phyloP scores from a whole-genome alignment of 441 rosid genomes.

The Gossypium lobatum region DNA sequence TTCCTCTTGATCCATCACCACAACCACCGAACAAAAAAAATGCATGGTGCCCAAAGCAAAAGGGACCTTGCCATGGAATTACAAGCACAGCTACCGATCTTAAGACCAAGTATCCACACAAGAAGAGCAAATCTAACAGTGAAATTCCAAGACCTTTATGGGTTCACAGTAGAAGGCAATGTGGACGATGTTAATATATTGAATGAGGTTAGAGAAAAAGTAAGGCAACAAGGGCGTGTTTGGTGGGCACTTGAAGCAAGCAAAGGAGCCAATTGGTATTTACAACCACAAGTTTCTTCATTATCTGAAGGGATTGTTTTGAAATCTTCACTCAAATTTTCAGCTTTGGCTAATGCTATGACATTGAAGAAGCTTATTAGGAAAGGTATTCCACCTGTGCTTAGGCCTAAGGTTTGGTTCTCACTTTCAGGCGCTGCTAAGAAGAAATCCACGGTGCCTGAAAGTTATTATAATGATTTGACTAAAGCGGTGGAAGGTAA shows the following conservation, averaged over 20 bases:
- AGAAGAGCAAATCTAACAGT: constrained; percentile 77
- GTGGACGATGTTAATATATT: constrained; percentile 53
- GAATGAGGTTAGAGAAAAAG: constrained; percentile 77
- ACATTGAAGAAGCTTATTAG: constrained; percentile 34
- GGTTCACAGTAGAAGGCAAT: constrained; percentile 90
- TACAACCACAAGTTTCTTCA: constrained; percentile 65
- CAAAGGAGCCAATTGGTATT: constrained; percentile 97
- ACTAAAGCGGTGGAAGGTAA: constrained; percentile 81
- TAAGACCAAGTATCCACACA: constrained; percentile 42
- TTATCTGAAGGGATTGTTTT: constrained; percentile 58
- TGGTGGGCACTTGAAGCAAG: constrained; percentile 98
- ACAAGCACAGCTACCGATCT: constrained; percentile 63
- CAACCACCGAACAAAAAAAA: constrained; percentile 13
- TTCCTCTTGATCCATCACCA: constrained; percentile 24
- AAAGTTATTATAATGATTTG: constrained; percentile 82
- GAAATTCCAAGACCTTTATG: constrained; percentile 87
- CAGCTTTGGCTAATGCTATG: constrained; percentile 69
- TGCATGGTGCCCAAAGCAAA: constrained; percentile 61
- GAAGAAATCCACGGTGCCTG: constrained; percentile 96
- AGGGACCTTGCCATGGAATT: constrained; percentile 60
- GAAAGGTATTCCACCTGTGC: constrained; percentile 92
- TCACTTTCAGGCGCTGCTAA: constrained; percentile 95
- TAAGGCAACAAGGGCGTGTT: constrained; percentile 83
- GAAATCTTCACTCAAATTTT: constrained; percentile 81
- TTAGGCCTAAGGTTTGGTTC: constrained; percentile 96